phyloP scores from a whole-genome alignment of 176 grass and related monocot species.

The Eragrostis nindensis region DNA sequence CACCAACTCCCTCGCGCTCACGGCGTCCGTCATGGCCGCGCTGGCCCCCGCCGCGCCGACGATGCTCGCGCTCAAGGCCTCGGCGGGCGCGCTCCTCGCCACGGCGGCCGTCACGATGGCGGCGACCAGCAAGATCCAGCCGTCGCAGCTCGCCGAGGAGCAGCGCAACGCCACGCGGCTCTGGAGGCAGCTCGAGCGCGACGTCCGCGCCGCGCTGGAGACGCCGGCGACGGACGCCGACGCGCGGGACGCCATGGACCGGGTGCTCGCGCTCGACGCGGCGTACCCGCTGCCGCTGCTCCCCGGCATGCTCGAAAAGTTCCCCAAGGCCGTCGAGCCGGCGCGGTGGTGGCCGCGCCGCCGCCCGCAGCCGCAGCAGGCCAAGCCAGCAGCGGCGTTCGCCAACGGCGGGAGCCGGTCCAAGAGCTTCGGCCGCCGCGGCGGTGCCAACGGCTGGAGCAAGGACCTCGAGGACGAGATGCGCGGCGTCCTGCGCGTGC shows the following conservation, averaged over 20 bases:
- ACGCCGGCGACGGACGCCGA: conserved; percentile 2
- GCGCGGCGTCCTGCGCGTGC: conserved; percentile 44
- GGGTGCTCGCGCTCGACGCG: conserved; percentile 45
- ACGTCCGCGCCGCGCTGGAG: conserved; percentile 20
- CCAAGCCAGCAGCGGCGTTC: background rate
- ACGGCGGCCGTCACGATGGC: conserved; percentile 45
- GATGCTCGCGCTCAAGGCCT: conserved; percentile 29
- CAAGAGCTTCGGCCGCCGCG: conserved; percentile 13
- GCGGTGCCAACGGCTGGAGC: conserved; percentile 51
- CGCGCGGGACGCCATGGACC: conserved; percentile 20
- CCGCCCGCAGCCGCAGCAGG: background rate
- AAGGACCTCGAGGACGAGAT: conserved; percentile 58
- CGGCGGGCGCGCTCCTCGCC: conserved; percentile 34
- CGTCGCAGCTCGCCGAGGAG: conserved; percentile 73
- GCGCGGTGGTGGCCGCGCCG: conserved; percentile 59
- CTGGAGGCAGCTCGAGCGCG: conserved; percentile 55
- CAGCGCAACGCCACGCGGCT: conserved; percentile 61
- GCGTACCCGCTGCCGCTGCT: conserved; percentile 63
- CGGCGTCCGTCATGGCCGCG: conserved; percentile 50
- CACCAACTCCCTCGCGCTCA: conserved; percentile 57
- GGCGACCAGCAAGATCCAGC: conserved; percentile 59
- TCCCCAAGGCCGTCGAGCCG: conserved; percentile 49
- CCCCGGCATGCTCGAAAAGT: conserved; percentile 65
- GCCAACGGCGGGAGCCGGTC: background rate
- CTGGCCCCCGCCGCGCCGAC: conserved; percentile 28